Base-by-base conservation (phyloP, 176 grass and related monocot species). In the Oryza meridionalis region DNA sequence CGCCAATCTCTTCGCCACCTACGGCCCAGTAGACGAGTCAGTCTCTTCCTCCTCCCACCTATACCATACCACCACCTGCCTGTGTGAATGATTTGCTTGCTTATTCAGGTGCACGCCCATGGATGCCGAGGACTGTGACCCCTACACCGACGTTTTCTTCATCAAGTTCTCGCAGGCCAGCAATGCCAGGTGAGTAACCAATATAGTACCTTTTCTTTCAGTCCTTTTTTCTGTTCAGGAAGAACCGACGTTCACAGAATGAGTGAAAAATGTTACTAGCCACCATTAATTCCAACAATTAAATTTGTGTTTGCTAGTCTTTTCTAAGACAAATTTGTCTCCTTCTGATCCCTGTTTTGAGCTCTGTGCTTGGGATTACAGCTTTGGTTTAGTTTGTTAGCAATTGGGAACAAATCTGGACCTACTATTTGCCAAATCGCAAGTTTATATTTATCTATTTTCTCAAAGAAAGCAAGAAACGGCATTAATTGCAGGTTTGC, bases 91-190 rank as follows among this genome's bases (percentile, higher is more conserved):
- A 6, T 55, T 61, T 61, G 58, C 7, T 6, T 62, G 21, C 2
- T 62, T 29, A n/a, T 67, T 84, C 81, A 98, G 96, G 85, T 98
- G 93, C 81, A 99, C 92, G 71, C 96, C 96, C 55, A 98, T 95
- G 96, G 96, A 98, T 79, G 93, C 87, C 25, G 96, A 98, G 90
- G 89, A 94, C 59, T 95, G 89, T 82, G 91, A 98, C 24, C 91
- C 87, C 14, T 98, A 90, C 79, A 98, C 93, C 2, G 91, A 98
- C 80, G 96, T 98, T 73, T 95, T 86, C 90, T 95, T 95, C 88
- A 79, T 96, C 80, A 98, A 96, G 69, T 92, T 98, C 76, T 86
- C 82, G 25, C 96, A 87, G 65, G 87, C 96, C 83, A 92, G 84
- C 89, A 92, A 92, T 82, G 93, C 96, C 58, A 96, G 96, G 93